phyloP scores from a whole-genome alignment of 2,329 filamentous ascomycete genomes.

The Alternaria gaisen region DNA sequence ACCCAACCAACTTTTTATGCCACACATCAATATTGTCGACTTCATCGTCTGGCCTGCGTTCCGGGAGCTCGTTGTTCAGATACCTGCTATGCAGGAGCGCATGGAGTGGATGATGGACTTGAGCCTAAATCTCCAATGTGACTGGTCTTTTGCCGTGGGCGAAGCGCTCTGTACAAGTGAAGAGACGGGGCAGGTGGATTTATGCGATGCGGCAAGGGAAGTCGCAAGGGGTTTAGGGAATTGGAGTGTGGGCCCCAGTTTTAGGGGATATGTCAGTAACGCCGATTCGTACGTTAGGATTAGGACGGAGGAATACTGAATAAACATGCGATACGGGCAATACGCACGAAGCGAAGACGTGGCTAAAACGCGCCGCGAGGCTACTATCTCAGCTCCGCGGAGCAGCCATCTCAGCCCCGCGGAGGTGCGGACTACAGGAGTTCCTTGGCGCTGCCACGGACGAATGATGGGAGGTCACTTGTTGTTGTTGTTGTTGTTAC shows the following conservation, averaged over 20 bases:
- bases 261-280: slow-evolving; percentile 35
- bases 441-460: neutral
- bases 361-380: neutral
- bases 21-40: slow-evolving; percentile 35
- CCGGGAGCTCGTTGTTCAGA: slow-evolving; percentile 34
- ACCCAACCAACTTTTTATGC: slow-evolving; percentile 39
- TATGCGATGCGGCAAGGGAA: slow-evolving; percentile 26
- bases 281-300: slow-evolving; percentile 37
- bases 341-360: neutral
- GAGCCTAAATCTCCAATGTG: slow-evolving; percentile 26
- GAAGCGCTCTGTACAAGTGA: slow-evolving; percentile 21
- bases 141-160: slow-evolving; percentile 24
- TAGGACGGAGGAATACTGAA: slow-evolving; percentile 27
- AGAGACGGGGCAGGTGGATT: slow-evolving; percentile 25
- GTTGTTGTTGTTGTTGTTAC: slow-evolving; percentile 2
- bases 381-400: neutral
- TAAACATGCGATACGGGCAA: neutral
- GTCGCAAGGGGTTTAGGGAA: slow-evolving; percentile 24
- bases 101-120: slow-evolving; percentile 39
- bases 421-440: neutral
- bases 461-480: neutral
- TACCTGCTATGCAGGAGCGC: slow-evolving; percentile 35
- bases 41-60: slow-evolving; percentile 37
- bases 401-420: neutral
- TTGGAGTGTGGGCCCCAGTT: slow-evolving; percentile 35